These are phyloP conservation scores for Ophiocordyceps australis DNA, from an alignment of 2,329 filamentous ascomycete genomes.

Conservation along the genomic window DNA sequence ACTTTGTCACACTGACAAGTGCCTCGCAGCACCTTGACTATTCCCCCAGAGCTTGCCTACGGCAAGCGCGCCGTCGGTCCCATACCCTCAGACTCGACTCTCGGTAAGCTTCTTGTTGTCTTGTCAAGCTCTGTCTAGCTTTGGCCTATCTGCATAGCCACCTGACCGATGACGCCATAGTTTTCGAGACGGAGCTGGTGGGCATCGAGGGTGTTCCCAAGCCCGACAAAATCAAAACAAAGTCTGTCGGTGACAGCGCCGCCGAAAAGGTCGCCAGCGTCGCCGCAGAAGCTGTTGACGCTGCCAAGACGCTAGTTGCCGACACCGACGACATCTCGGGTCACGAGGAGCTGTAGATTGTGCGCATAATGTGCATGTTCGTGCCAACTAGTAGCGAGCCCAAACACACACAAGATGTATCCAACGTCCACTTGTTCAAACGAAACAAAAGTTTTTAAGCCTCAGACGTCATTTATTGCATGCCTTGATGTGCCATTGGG, in stretches of 20 bases:
- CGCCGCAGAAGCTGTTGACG: constrained; percentile 8
- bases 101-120: constrained; percentile 38
- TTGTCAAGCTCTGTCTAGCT: too few species aligned
- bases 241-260: constrained; percentile 6
- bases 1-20: constrained; percentile 1
- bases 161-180: constrained; percentile 17
- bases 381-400: too few species aligned
- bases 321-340: constrained; percentile 37
- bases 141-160: background rate
- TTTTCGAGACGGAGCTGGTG: constrained; percentile 86
- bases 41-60: constrained; percentile 76
- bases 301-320: constrained; percentile 29
- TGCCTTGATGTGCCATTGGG: too few species aligned
- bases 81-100: constrained; percentile 64
- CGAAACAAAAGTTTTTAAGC: too few species aligned
- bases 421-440: too few species aligned
- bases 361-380: too few species aligned
- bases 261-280: constrained; percentile 7
- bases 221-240: constrained; percentile 16
- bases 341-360: constrained; percentile 39
- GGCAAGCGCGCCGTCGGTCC: constrained; percentile 59
- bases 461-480: too few species aligned
- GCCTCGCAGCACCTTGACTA: constrained; percentile 50
- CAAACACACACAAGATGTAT: too few species aligned
- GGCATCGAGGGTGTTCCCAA: constrained; percentile 55